Base-by-base conservation (phyloP, 2,329 filamentous ascomycete species). In the Geosmithia morbida region DNA sequence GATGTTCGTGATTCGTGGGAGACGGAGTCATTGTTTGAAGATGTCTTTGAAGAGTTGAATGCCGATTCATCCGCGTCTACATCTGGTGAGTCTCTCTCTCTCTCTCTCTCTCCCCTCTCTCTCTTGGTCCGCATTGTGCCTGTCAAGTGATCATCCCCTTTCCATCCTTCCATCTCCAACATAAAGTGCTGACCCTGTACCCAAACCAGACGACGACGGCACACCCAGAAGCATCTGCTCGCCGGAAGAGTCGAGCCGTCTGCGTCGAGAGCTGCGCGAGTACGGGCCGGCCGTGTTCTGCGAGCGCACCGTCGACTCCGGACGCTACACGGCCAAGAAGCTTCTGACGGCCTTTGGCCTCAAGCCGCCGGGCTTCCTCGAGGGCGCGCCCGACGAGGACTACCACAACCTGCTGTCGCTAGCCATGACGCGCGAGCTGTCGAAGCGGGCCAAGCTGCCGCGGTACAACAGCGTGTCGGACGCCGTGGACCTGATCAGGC, bases 391-490 rank as follows among this genome's bases (percentile, higher is more conserved):
- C 41, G 87, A 94, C 59, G 78, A 86, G 47, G 74, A 77, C 30
- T 92, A 87, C 62, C 85, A 84, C 61, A 72, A 75, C 50, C 69
- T 95, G 46, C 71, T 97, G 22, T 83, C 81, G 43, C 71, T 87
- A 30, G 87, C 83, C 47, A 82, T 96, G 54, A 80, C 78, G 50
- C 79, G 88, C 46, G 88, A 95, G 64, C 74, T 94, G 54, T 78
- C 77, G 48, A 92, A 87, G 65, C 81, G 90, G 45, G 78, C 80
- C 53, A 94, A 95, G 62, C 71, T 97, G 46, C 61, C 71, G 19
- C 71, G 82, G 51, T 89, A 87, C 72, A 95, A 95, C 67, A 81
- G 83, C 1, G 73, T 97, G 46, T 85, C 94, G 53, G 88, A 98
- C 65, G 92, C 87, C 4, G 88, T 92, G 8, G 66, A 72, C 14